These are phyloP conservation scores for Colletotrichum graminicola DNA, from an alignment of 2,329 filamentous ascomycete genomes.

Conservation along the genomic window DNA sequence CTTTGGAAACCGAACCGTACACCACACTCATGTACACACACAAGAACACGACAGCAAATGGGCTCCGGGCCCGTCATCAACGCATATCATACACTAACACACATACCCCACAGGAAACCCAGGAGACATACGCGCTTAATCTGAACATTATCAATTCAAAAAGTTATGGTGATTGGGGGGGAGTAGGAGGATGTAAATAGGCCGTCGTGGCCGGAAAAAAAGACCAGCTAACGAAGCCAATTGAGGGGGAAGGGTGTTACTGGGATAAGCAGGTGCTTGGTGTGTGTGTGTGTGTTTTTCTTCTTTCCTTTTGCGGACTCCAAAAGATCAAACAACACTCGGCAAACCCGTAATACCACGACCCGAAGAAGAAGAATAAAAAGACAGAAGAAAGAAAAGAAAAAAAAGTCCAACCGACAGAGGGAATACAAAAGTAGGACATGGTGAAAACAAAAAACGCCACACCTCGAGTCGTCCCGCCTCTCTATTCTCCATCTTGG, in stretches of 20 bases:
- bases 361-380: background rate
- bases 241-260: background rate
- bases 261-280: background rate
- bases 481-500: constrained; percentile 2
- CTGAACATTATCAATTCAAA: constrained; percentile 31
- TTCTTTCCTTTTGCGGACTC: background rate
- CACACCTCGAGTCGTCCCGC: constrained; percentile 6
- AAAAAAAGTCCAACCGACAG: background rate
- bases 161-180: constrained; percentile 9
- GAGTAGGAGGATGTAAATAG: no score
- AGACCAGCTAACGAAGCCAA: background rate
- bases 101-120: background rate
- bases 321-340: background rate
- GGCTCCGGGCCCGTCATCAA: background rate
- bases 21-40: background rate
- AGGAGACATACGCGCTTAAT: background rate
- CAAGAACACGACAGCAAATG: background rate
- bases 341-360: background rate
- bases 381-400: background rate
- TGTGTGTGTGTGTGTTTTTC: background rate
- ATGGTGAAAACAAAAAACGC: constrained; percentile 16
- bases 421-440: background rate
- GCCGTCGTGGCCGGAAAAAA: background rate
- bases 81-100: background rate
- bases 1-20: background rate